Evolutionary conservation across 2,329 filamentous ascomycete genomes (phyloP).

Genomic region (Apiospora pterosperma): DNA sequence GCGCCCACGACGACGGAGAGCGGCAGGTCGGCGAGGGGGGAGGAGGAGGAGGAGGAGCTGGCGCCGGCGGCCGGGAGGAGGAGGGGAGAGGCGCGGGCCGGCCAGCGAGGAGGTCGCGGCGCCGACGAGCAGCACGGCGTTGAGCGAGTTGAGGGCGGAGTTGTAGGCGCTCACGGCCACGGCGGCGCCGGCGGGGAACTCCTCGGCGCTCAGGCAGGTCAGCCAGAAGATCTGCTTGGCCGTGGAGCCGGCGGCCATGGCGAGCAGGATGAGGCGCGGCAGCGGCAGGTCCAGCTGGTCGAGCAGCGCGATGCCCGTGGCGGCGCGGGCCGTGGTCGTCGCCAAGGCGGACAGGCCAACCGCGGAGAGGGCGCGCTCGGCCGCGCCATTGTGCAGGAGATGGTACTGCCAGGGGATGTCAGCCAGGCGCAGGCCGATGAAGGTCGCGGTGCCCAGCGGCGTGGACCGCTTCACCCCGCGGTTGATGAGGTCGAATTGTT

Average conservation of each 20-base stretch:
- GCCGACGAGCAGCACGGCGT: constrained; percentile 51
- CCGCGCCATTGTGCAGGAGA: constrained; percentile 33
- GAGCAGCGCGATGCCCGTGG: constrained; percentile 5
- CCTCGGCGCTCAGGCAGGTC: constrained; percentile 42
- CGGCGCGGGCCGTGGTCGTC: neutral
- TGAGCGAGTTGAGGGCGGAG: constrained; percentile 49
- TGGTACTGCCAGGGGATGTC: constrained; percentile 33
- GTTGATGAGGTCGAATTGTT: constrained; percentile 29
- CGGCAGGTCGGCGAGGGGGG: constrained; percentile 11
- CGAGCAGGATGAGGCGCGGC: constrained; percentile 45
- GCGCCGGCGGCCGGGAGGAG: constrained; percentile 28
- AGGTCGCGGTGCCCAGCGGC: constrained; percentile 31
- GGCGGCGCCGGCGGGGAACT: constrained; percentile 42
- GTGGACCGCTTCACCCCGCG: constrained; percentile 34
- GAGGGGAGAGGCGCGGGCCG: constrained; percentile 23
- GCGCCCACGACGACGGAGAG: constrained; percentile 38
- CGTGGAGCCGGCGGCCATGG: constrained; percentile 48
- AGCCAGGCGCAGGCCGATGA: constrained; percentile 34
- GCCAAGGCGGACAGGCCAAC: constrained; percentile 2
- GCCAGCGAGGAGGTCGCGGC: constrained; percentile 38
- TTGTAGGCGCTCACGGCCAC: constrained; percentile 48
- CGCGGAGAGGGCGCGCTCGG: constrained; percentile 5
- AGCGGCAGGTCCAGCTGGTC: constrained; percentile 19
- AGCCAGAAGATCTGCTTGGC: constrained; percentile 57
- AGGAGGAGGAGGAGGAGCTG: neutral